phyloP scores from a whole-genome alignment of 306 rosid species.

The Medicago arabica region DNA sequence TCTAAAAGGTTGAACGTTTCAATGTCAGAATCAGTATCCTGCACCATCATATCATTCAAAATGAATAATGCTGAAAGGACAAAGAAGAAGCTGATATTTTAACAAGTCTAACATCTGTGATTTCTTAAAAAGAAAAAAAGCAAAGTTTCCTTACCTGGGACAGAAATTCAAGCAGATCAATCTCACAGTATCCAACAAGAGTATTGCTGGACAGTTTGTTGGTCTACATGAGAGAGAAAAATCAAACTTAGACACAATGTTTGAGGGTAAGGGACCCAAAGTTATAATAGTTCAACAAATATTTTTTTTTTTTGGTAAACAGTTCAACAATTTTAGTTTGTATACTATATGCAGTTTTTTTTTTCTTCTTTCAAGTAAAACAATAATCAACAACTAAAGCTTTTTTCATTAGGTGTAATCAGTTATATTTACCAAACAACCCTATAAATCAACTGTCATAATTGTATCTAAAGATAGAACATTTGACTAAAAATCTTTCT shows the following conservation, averaged over 20 bases:
- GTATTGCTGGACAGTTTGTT: conserved; percentile 79
- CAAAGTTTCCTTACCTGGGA: conserved; percentile 60
- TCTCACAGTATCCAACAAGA: conserved; percentile 87
- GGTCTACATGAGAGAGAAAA: conserved; percentile 66
- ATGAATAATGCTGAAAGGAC: conserved; percentile 13
- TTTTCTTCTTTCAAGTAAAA: conserved; percentile 12
- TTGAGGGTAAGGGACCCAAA: background rate
- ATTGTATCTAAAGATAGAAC: conserved; percentile 7
- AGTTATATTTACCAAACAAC: conserved; percentile 1
- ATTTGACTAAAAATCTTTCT: background rate
- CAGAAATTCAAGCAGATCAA: conserved; percentile 87
- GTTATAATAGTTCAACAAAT: background rate
- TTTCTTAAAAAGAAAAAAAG: background rate
- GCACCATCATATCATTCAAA: conserved; percentile 44
- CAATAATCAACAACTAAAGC: background rate
- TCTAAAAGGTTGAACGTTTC: conserved; percentile 69
- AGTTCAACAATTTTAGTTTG: conserved; percentile 1
- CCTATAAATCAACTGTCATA: background rate
- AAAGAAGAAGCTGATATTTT: conserved; percentile 23
- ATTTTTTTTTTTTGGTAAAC: no score
- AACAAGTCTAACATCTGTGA: conserved; percentile 21
- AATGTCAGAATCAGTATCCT: conserved; percentile 66
- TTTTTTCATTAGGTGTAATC: background rate
- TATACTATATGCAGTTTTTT: background rate
- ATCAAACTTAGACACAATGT: conserved; percentile 33